Evolutionary conservation across 305 asterid genomes (phyloP).

Genomic region (Vinca major): DNA sequence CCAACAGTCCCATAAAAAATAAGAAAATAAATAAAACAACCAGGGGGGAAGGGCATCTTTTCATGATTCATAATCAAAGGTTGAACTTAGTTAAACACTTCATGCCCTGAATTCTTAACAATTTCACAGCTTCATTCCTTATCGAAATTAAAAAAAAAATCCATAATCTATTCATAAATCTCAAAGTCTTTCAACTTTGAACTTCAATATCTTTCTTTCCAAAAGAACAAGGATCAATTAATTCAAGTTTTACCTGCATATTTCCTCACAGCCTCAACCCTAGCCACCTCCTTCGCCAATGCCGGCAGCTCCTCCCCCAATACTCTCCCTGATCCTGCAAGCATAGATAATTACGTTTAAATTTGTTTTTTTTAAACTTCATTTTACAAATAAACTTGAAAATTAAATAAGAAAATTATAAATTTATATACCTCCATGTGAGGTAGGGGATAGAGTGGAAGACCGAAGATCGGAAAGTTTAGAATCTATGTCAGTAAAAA

Average conservation of each 20-base stretch:
- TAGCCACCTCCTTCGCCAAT: conserved; percentile 91
- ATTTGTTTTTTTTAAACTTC: background rate
- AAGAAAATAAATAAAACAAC: background rate
- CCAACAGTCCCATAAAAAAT: background rate
- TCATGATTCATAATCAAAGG: background rate
- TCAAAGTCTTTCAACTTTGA: background rate
- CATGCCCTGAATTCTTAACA: background rate
- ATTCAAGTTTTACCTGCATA: conserved; percentile 56
- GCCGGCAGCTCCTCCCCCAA: conserved; percentile 78
- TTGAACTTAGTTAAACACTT: background rate
- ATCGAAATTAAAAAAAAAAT: background rate
- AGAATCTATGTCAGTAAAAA: conserved; percentile 31
- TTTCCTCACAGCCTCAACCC: conserved; percentile 76
- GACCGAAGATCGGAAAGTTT: conserved; percentile 50
- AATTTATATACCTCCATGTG: conserved; percentile 20
- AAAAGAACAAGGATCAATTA: background rate
- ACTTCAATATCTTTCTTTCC: background rate
- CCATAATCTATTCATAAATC: background rate
- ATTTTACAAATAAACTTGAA: background rate
- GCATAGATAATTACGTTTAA: conserved; percentile 26
- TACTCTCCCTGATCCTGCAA: conserved; percentile 39
- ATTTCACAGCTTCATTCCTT: background rate
- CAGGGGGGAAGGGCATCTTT: background rate
- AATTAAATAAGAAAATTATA: conserved; percentile 7
- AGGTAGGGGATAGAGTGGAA: conserved; percentile 38